Conservation (phyloP, 768 basidiomycete species). For the Lactarius vividus region DNA sequence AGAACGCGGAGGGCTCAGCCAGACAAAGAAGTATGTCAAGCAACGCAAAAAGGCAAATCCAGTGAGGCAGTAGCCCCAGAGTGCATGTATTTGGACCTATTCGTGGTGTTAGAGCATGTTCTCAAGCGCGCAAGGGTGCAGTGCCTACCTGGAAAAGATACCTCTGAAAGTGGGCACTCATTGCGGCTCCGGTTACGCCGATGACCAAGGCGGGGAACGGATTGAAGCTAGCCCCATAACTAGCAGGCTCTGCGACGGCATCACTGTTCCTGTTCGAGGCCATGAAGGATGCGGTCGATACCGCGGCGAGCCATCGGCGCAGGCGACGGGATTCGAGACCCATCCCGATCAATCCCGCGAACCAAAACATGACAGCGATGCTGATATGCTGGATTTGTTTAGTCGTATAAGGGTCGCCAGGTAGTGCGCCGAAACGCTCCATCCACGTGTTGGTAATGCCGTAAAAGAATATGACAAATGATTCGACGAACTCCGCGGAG, state of each 20-base stretch:
- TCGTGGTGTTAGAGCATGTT: background rate
- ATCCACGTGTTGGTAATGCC: conserved; percentile 94
- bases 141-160: conserved; percentile 77
- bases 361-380: conserved; percentile 97
- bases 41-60: conserved; percentile 77
- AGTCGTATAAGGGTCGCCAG: conserved; percentile 82
- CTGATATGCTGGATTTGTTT: conserved; percentile 93
- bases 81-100: conserved; percentile 81
- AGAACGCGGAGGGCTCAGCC: conserved; percentile 79
- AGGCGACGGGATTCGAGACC: conserved; percentile 77
- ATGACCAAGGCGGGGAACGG: conserved; percentile 92
- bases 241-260: conserved; percentile 61
- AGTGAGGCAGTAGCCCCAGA: conserved; percentile 89
- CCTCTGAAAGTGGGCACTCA: conserved; percentile 87
- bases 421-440: conserved; percentile 85
- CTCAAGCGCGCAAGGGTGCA: background rate
- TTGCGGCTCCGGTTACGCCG: conserved; percentile 89
- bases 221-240: conserved; percentile 78
- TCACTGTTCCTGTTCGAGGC: conserved; percentile 36
- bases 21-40: conserved; percentile 93
- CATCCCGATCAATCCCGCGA: conserved; percentile 87
- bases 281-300: conserved; percentile 40
- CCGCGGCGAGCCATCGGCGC: conserved; percentile 69
- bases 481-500: conserved; percentile 78
- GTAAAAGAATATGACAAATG: conserved; percentile 79